Conservation (phyloP, 768 basidiomycete species). For the Boletales sp. region DNA sequence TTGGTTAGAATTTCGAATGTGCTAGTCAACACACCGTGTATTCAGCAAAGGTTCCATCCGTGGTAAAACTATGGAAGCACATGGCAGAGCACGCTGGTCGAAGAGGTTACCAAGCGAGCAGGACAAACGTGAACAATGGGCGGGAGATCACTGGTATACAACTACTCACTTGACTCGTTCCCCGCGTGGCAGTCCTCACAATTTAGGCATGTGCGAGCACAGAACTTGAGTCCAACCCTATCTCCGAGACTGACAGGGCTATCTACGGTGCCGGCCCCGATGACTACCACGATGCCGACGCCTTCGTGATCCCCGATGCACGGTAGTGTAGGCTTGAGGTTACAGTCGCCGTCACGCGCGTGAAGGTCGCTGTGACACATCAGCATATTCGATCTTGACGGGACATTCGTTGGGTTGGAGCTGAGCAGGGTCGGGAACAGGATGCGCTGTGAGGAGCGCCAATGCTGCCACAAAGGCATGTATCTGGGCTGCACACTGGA, state of each 20-base stretch:
- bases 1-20: too few species aligned
- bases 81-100: conserved; percentile 9
- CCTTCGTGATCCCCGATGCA: conserved; percentile 45
- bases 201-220: conserved; percentile 36
- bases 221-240: conserved; percentile 43
- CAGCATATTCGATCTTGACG: conserved; percentile 40
- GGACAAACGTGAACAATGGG: too few species aligned
- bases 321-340: conserved; percentile 25
- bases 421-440: conserved; percentile 11
- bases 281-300: conserved; percentile 43
- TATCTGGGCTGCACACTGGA: conserved; percentile 27
- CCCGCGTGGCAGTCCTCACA: conserved; percentile 40
- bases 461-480: conserved; percentile 12
- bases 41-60: conserved; percentile 43
- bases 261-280: conserved; percentile 32
- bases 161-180: conserved; percentile 30
- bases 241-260: conserved; percentile 37
- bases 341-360: conserved; percentile 33
- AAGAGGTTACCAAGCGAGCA: too few species aligned
- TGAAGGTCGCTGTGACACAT: conserved; percentile 43
- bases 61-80: conserved; percentile 32
- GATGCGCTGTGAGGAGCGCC: conserved; percentile 12
- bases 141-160: too few species aligned
- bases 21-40: conserved; percentile 27
- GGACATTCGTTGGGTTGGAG: conserved; percentile 29